phyloP scores from a whole-genome alignment of 371 early-diverging fungal genomes.

The Mucor lusitanicus region DNA sequence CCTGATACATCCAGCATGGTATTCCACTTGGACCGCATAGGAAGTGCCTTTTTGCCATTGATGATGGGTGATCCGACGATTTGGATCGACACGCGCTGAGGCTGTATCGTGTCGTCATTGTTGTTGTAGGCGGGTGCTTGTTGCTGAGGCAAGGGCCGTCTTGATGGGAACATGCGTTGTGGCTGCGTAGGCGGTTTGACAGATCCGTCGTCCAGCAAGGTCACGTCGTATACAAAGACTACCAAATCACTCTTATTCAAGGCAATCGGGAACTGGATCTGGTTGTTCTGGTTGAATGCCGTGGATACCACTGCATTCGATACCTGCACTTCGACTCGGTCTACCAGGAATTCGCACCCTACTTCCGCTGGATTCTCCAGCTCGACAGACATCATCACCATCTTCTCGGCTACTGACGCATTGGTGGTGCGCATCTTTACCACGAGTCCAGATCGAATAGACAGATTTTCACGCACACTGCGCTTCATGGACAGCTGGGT shows the following conservation, averaged over 20 bases:
- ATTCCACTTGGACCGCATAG: conserved; percentile 69
- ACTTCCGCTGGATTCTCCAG: conserved; percentile 64
- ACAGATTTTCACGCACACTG: conserved; percentile 48
- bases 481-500: conserved; percentile 45
- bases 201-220: conserved; percentile 58
- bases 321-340: conserved; percentile 60
- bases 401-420: conserved; percentile 64
- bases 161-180: conserved; percentile 40
- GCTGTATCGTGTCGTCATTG: conserved; percentile 31
- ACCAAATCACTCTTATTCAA: conserved; percentile 60
- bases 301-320: conserved; percentile 59
- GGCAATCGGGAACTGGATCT: conserved; percentile 45
- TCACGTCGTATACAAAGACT: conserved; percentile 64
- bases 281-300: conserved; percentile 31
- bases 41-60: conserved; percentile 50
- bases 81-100: conserved; percentile 63
- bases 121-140: conserved; percentile 13
- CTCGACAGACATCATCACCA: conserved; percentile 73
- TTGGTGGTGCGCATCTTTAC: conserved; percentile 70
- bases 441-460: conserved; percentile 59
- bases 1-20: conserved; percentile 64
- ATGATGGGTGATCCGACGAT: conserved; percentile 59
- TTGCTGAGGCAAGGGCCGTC: conserved; percentile 23
- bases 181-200: conserved; percentile 40
- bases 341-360: conserved; percentile 56